Percentiles rank a stretch among this genome's conserved stretches.
phyloP scores from a whole-genome alignment of 495 filamentous ascomycete species.

The Choiromyces venosus region DNA sequence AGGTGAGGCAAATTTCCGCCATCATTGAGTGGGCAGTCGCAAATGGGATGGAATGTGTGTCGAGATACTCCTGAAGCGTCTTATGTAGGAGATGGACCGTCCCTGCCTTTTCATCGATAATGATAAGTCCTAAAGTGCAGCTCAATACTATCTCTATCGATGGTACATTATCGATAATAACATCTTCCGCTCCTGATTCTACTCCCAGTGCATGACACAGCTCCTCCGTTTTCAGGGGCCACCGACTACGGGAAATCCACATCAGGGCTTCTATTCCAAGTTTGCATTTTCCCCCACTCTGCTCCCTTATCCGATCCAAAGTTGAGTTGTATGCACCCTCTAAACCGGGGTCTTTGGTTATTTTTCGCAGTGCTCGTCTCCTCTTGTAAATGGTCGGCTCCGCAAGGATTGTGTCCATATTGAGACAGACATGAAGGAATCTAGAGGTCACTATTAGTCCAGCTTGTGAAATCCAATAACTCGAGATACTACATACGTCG shows the following conservation, averaged over 20 bases:
- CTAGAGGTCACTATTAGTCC: neutral
- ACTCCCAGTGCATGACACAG: neutral
- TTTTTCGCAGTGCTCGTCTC: neutral
- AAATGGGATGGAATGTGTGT: neutral
- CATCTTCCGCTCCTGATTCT: neutral
- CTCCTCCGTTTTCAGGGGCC: neutral
- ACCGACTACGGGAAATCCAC: neutral
- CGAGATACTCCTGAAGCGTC: neutral
- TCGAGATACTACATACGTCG: neutral
- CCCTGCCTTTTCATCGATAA: neutral
- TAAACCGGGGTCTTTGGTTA: neutral
- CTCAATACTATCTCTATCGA: neutral
- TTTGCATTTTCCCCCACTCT: neutral
- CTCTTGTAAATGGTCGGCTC: neutral
- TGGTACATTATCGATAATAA: neutral
- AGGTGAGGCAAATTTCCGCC: neutral
- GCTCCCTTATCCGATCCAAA: neutral
- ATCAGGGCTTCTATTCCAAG: neutral
- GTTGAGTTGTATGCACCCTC: neutral
- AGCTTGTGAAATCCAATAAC: neutral
- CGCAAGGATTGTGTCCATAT: neutral
- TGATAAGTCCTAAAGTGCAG: neutral
- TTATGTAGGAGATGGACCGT: neutral
- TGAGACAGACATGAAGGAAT: neutral
- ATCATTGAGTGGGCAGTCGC: neutral